Conservation (phyloP, 805 yeast species). For the Metschnikowia noctiluminum region DNA sequence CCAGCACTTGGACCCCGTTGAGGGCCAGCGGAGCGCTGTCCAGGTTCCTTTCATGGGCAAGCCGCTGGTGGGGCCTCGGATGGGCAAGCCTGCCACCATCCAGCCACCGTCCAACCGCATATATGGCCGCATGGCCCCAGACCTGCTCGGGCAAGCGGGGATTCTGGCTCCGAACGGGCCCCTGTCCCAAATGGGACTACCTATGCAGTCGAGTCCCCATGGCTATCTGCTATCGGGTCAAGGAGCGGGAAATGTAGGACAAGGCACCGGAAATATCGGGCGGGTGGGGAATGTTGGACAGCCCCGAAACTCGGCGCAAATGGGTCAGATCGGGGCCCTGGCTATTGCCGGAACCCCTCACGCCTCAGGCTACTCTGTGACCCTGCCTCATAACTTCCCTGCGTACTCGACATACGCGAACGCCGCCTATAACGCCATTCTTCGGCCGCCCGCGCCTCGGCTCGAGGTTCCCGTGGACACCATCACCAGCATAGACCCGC, state of each 20-base stretch:
- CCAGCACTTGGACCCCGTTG: constrained; percentile 4
- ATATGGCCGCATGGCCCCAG: constrained; percentile 21
- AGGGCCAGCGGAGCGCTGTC: constrained; percentile 7
- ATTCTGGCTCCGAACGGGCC: no score
- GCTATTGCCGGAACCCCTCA: background rate
- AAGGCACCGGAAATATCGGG: no score
- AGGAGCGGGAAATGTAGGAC: no score
- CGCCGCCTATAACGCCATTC: constrained; percentile 1
- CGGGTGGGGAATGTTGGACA: no score
- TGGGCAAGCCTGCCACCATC: constrained; percentile 46
- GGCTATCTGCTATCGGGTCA: no score
- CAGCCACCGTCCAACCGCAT: constrained; percentile 42
- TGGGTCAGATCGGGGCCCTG: background rate
- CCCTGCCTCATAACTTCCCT: constrained; percentile 1
- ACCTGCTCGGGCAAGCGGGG: background rate
- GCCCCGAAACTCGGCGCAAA: background rate
- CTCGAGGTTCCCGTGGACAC: constrained; percentile 31
- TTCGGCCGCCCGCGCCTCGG: constrained; percentile 35
- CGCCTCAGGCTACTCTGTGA: constrained; percentile 2
- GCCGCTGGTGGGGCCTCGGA: constrained; percentile 31
- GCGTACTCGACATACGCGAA: constrained; percentile 3
- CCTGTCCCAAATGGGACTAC: no score
- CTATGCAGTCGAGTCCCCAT: no score
- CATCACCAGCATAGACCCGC: constrained; percentile 24
- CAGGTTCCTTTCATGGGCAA: constrained; percentile 30